phyloP scores from a whole-genome alignment of 352 stramenopile genomes.

The Peronospora farinosa region DNA sequence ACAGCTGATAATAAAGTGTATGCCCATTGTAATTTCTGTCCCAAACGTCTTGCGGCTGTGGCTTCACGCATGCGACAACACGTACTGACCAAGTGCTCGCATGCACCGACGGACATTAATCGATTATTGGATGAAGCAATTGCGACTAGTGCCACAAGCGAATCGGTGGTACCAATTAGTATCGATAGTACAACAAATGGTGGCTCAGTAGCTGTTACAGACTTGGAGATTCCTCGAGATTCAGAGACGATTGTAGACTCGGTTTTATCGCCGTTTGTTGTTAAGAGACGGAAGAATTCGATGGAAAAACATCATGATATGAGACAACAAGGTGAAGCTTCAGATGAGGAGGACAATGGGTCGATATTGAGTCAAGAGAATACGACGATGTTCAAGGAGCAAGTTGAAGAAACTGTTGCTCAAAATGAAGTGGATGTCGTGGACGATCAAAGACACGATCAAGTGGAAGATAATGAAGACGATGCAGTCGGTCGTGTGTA shows the following conservation, averaged over 20 bases:
- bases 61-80: constrained; percentile 45
- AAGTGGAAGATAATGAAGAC: not conserved
- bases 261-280: too few relatives aligned
- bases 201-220: not conserved
- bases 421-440: not conserved
- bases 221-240: not conserved
- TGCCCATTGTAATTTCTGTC: constrained; percentile 46
- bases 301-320: not conserved
- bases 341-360: not conserved
- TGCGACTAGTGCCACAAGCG: not conserved
- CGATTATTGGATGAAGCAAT: constrained; percentile 19
- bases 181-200: not conserved
- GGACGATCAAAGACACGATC: not conserved
- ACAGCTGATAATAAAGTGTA: constrained; percentile 43
- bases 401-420: not conserved
- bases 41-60: constrained; percentile 37
- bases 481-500: constrained; percentile 19
- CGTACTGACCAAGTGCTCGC: constrained; percentile 40
- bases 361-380: not conserved
- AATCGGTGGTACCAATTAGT: constrained; percentile 4
- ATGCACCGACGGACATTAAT: constrained; percentile 22
- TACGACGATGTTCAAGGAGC: not conserved
- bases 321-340: not conserved
- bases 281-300: constrained; percentile 3
- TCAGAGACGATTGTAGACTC: not conserved